Conservation (phyloP, 352 stramenopile species). For the Phytophthora sansomeana region DNA sequence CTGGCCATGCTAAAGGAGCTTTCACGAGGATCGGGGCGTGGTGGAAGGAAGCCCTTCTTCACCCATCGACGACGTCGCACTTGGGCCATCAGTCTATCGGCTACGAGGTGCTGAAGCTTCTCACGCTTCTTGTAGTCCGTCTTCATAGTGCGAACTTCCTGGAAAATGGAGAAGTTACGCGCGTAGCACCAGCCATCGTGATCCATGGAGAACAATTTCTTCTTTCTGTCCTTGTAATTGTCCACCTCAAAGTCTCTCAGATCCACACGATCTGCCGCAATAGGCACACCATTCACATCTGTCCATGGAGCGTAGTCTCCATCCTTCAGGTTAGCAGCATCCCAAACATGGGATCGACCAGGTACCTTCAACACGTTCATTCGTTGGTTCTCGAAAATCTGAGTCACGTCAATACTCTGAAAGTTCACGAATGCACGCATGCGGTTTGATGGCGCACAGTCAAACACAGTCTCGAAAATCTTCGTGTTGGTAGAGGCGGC, state of each 20-base stretch:
- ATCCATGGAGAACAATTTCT: conserved; percentile 88
- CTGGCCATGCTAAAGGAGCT: conserved; percentile 66
- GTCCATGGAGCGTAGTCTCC: conserved; percentile 88
- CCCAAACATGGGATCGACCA: conserved; percentile 73
- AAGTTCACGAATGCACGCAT: conserved; percentile 84
- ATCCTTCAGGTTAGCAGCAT: conserved; percentile 79
- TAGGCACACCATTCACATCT: conserved; percentile 86
- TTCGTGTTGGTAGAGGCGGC: conserved; percentile 73
- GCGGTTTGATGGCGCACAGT: conserved; percentile 82
- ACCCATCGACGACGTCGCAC: conserved; percentile 84
- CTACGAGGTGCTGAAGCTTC: conserved; percentile 88
- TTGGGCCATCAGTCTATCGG: conserved; percentile 84
- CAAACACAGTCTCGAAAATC: conserved; percentile 86
- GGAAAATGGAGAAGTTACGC: conserved; percentile 89
- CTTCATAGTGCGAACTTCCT: conserved; percentile 82
- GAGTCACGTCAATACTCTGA: conserved; percentile 79
- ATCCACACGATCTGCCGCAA: conserved; percentile 79
- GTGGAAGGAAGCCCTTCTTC: conserved; percentile 61
- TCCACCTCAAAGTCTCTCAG: conserved; percentile 84
- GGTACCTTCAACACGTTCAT: conserved; percentile 82
- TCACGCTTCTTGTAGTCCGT: conserved; percentile 83
- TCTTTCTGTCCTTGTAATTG: conserved; percentile 78
- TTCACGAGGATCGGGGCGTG: conserved; percentile 44
- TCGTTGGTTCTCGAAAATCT: conserved; percentile 91
- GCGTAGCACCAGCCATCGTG: conserved; percentile 89